Evolutionary conservation across 176 grass and related monocot species (phyloP).

Genomic region (Cenchrus americanus): DNA sequence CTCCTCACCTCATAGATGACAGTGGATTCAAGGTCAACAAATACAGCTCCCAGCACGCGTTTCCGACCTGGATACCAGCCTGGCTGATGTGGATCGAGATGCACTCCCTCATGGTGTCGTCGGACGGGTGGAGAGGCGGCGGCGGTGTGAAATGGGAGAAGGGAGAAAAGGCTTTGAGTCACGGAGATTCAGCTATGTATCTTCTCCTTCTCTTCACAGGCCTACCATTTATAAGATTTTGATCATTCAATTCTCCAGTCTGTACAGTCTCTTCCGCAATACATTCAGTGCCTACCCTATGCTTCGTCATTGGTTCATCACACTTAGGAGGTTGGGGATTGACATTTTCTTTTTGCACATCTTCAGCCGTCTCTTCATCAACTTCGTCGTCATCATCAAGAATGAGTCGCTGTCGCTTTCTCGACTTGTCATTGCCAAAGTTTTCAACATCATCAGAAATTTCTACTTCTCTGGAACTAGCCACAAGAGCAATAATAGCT

Average conservation of each 20-base stretch:
- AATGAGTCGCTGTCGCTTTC: constrained; percentile 21
- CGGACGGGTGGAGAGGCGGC: too few relatives aligned
- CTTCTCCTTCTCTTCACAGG: constrained; percentile 37
- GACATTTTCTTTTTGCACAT: neutral
- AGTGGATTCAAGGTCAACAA: too few relatives aligned
- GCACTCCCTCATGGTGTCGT: too few relatives aligned
- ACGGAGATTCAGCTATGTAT: constrained; percentile 32
- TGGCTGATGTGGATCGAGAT: too few relatives aligned
- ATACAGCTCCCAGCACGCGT: too few relatives aligned
- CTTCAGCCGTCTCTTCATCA: constrained; percentile 18
- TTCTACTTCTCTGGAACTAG: neutral
- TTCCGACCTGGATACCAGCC: too few relatives aligned
- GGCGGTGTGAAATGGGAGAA: too few relatives aligned
- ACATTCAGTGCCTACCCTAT: neutral
- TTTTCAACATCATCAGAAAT: constrained; percentile 16
- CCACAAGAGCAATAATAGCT: neutral
- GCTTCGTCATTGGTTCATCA: constrained; percentile 28
- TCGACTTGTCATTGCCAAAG: constrained; percentile 23
- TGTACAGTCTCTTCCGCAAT: constrained; percentile 23
- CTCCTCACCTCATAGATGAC: too few relatives aligned
- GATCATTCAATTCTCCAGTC: constrained; percentile 14
- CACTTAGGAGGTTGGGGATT: constrained; percentile 12
- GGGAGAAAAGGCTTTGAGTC: too few relatives aligned
- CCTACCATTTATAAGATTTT: constrained; percentile 1
- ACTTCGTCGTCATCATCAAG: constrained; percentile 14